Evolutionary conservation across 202 grass and related monocot species (phyloP), one percentile per base, ranked within the genome.

Genomic region (Bolboschoenoplectus hybrid): DNA sequence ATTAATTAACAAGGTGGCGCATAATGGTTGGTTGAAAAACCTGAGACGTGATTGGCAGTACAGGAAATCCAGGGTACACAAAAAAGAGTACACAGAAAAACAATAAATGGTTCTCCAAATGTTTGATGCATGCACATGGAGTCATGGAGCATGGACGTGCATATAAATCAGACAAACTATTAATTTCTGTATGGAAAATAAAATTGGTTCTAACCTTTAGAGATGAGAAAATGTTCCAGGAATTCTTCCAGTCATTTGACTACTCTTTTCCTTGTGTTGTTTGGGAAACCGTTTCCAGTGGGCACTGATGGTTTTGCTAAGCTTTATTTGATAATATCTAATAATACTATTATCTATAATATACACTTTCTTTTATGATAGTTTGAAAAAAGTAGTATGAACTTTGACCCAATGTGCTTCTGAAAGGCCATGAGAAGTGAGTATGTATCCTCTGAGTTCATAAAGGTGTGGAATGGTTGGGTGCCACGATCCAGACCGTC

Each of bases 1-100:
- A 74, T 11, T 52, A 75, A 74, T 32, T 5, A 52, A 75, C 72
- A 75, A 52, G 72, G 47, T 53, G 56, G 74, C 50, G 56, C 74
- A 55, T 55, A 75, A 68, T 68, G 14, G 19, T 1, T 55, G 55
- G 12, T 32, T 76, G 32, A 53, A 77, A 14, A 50, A 56, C 5
- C 39, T 78, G 50, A 78, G 35, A 57, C 50, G 51, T 78, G 74
- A 77, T 55, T 77, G 26, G 73, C 73, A 77, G 43, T 73, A 49
- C 5, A 73, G n/a, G 8, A 26, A 20, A 76, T 10, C 26, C 49
- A 3, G 73, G 49, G 49, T 34, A 2, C 10, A 35, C 20, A 78
- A 7, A 45, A 1, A 49, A 50, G 55, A 35, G 17, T n/a, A 73
- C 6, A 26, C 40, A 71, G 45, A 67, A 14, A n/a, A 11, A 65